Base-by-base conservation (phyloP, 75 land plant species). In the Selaginella moellendorffii region DNA sequence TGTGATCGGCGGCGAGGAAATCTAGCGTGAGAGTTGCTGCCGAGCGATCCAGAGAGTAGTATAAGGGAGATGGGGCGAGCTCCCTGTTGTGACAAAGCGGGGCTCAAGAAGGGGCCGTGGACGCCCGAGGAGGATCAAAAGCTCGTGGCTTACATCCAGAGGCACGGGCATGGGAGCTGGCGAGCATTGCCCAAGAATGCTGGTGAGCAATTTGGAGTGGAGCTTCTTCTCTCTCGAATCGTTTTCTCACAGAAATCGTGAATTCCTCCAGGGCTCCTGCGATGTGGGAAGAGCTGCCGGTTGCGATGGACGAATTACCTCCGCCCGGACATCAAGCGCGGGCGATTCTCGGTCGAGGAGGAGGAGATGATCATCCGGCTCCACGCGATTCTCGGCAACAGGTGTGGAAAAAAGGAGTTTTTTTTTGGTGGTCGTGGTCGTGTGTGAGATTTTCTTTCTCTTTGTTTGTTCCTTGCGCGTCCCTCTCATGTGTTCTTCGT, bases 201-300 rank as follows among this genome's bases (percentile, higher is more conserved):
- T 8, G 59, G 59, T 56, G n/a, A 9, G 19, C n/a, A 21, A 10
- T 46, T 46, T 46, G 51, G 51, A 10, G 10, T 18, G 18, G 51
- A 46, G 18, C 51, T 46, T 46, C 51, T n/a, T n/a, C n/a, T n/a
- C n/a, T n/a, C n/a, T n/a, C n/a, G n/a, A n/a, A n/a, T n/a, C n/a
- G n/a, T n/a, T n/a, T n/a, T n/a, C n/a, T n/a, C n/a, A n/a, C n/a
- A n/a, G n/a, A n/a, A n/a, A n/a, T n/a, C n/a, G n/a, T n/a, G n/a
- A n/a, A n/a, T 25, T 61, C 9, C 36, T 77, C 59, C 73, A 76
- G 85, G 85, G 0, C 73, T 85, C 64, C 68, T 69, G 10, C 69
- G 83, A 23, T 83, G 89, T 65, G 89, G 89, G 1, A 85, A 85
- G 30, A 85, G 88, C 52, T 82, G 84, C 74, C 63, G 85, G 20